These are phyloP conservation scores for Coniosporium apollinis DNA, from an alignment of 495 filamentous ascomycete genomes.

Conservation along the genomic window DNA sequence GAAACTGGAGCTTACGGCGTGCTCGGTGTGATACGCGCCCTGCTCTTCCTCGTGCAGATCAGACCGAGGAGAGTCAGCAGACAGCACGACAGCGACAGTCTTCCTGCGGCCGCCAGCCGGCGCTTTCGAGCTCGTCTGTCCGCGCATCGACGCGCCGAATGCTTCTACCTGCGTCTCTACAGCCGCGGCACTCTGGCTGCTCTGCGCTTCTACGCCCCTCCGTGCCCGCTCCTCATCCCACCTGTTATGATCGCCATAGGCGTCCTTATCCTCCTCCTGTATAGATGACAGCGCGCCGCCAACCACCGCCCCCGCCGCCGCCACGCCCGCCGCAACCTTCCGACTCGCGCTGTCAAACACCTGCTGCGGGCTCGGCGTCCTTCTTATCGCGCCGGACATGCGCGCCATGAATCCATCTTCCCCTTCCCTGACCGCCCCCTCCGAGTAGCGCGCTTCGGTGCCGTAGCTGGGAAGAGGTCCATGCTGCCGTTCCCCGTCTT, in stretches of 20 bases:
- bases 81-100: constrained; percentile 71
- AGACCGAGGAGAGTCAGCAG: constrained; percentile 46
- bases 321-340: constrained; percentile 59
- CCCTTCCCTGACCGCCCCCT: constrained; percentile 25
- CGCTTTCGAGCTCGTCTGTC: neutral
- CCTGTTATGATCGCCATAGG: constrained; percentile 64
- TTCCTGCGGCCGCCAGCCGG: constrained; percentile 30
- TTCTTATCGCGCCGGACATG: constrained; percentile 66
- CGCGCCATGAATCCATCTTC: constrained; percentile 48
- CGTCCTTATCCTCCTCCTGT: constrained; percentile 62
- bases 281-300: constrained; percentile 71
- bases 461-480: neutral
- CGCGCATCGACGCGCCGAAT: constrained; percentile 9
- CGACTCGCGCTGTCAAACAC: constrained; percentile 64
- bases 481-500: constrained; percentile 11
- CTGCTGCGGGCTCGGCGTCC: constrained; percentile 81
- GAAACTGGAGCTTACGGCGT: constrained; percentile 45
- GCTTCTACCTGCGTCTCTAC: constrained; percentile 13
- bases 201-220: constrained; percentile 19
- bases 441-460: constrained; percentile 2
- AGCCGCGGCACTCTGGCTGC: constrained; percentile 7
- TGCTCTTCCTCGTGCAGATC: constrained; percentile 34
- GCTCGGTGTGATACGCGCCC: constrained; percentile 43
- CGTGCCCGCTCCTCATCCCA: constrained; percentile 65
- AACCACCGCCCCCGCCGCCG: constrained; percentile 65